Conservation (phyloP, 306 rosid genomes). For the Fragaria iinumae region DNA sequence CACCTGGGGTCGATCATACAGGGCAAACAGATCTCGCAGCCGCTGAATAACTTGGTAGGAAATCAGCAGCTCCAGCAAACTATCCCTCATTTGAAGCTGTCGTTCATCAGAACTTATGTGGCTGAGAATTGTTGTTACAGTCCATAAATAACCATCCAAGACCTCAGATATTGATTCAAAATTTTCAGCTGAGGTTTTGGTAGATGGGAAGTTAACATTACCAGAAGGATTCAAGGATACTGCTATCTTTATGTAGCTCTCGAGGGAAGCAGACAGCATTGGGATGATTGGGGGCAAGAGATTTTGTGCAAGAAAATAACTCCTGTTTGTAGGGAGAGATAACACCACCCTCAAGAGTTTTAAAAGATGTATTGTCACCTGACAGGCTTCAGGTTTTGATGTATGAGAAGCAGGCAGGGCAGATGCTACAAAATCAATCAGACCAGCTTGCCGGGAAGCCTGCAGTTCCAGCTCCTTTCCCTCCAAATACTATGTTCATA, state of each 20-base stretch:
- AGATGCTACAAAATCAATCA: conserved; percentile 95
- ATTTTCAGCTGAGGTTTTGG: conserved; percentile 76
- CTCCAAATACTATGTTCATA: conserved; percentile 68
- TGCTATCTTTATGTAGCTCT: conserved; percentile 90
- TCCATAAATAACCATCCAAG: conserved; percentile 84
- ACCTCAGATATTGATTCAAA: conserved; percentile 83
- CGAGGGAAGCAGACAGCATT: conserved; percentile 92
- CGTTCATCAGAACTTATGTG: conserved; percentile 73
- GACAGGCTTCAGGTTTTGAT: conserved; percentile 96
- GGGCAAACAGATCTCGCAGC: conserved; percentile 94
- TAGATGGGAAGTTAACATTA: conserved; percentile 52
- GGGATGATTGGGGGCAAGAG: conserved; percentile 94
- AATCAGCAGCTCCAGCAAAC: conserved; percentile 80
- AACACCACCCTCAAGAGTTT: conserved; percentile 82
- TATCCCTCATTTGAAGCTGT: conserved; percentile 94
- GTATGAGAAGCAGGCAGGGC: conserved; percentile 97
- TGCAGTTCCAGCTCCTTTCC: conserved; percentile 94
- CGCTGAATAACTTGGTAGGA: conserved; percentile 91
- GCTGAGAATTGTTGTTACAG: conserved; percentile 70
- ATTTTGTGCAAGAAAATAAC: conserved; percentile 88
- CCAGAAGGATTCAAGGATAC: conserved; percentile 78
- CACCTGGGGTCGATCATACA: conserved; percentile 97
- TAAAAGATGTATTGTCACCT: conserved; percentile 75
- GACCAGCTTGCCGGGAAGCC: conserved; percentile 95
- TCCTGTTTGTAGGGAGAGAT: conserved; percentile 73